Conservation (phyloP, 345 rosid genomes). For the Erodium maritimum region DNA sequence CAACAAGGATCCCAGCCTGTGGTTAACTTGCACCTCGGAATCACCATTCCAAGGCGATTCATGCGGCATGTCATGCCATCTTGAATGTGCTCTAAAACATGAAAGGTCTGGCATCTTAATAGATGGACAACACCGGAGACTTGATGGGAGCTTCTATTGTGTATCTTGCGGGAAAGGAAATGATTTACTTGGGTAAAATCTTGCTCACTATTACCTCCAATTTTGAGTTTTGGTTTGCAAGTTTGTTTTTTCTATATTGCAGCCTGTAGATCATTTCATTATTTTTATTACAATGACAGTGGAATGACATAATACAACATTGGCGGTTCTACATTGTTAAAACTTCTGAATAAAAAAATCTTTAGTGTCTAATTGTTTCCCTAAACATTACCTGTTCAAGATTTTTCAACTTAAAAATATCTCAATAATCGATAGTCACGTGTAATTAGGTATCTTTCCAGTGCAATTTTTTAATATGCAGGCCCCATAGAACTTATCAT, state of each 20-base stretch:
- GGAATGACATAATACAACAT: background rate
- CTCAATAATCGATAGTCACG: no score
- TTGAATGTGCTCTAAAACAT: constrained; percentile 71
- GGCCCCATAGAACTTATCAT: no score
- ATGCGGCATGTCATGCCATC: constrained; percentile 85
- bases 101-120: constrained; percentile 54
- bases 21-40: constrained; percentile 71
- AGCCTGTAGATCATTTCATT: background rate
- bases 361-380: no score
- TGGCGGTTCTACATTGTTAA: no score
- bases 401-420: no score
- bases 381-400: no score
- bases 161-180: constrained; percentile 61
- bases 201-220: background rate
- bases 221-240: background rate
- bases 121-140: constrained; percentile 27
- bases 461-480: no score
- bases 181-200: constrained; percentile 71
- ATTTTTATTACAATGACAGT: no score
- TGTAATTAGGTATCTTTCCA: no score
- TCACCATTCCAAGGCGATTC: constrained; percentile 49
- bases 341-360: no score
- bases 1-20: constrained; percentile 89
- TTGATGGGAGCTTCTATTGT: constrained; percentile 74
- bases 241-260: background rate